A percentile compares a stretch with the other conserved stretches of the same genome.
Evolutionary conservation across 148 eudicot genomes (phyloP).

Genomic region (Salicornia ramosissima): DNA sequence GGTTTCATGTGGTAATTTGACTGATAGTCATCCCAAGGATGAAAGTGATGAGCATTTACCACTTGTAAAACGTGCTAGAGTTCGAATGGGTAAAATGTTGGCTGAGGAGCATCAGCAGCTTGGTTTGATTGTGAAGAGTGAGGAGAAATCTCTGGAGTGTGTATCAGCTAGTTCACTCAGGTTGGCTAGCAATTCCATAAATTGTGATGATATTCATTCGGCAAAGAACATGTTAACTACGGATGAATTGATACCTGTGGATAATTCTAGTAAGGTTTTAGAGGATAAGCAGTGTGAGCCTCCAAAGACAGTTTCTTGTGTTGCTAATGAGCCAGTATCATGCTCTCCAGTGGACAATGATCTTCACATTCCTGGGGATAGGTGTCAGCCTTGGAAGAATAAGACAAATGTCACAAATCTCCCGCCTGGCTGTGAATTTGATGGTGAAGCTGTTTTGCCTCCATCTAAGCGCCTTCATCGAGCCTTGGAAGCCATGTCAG

Average conservation of each 20-base stretch:
- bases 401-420: slow-evolving; percentile 40
- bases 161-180: slow-evolving; percentile 19
- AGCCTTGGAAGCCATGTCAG: slow-evolving; percentile 98
- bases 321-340: slow-evolving; percentile 15
- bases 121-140: slow-evolving; percentile 33
- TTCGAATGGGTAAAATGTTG: slow-evolving; percentile 75
- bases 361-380: slow-evolving; percentile 31
- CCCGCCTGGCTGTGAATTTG: slow-evolving; percentile 40
- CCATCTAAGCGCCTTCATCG: slow-evolving; percentile 96
- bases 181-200: slow-evolving; percentile 25
- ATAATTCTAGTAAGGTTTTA: slow-evolving; percentile 24
- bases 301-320: slow-evolving; percentile 26
- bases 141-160: slow-evolving; percentile 35
- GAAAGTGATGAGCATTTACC: slow-evolving; percentile 96
- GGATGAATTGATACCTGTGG: slow-evolving; percentile 20
- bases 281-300: slow-evolving; percentile 36
- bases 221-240: slow-evolving; percentile 24
- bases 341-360: slow-evolving; percentile 28
- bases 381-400: slow-evolving; percentile 35
- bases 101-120: slow-evolving; percentile 37
- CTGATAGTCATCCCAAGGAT: slow-evolving; percentile 45
- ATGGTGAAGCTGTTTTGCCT: slow-evolving; percentile 94
- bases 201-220: slow-evolving; percentile 29
- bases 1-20: slow-evolving; percentile 26
- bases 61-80: slow-evolving; percentile 86